Evolutionary conservation across 305 asterid species (phyloP).

Genomic region (Caryopteris hybrid): DNA sequence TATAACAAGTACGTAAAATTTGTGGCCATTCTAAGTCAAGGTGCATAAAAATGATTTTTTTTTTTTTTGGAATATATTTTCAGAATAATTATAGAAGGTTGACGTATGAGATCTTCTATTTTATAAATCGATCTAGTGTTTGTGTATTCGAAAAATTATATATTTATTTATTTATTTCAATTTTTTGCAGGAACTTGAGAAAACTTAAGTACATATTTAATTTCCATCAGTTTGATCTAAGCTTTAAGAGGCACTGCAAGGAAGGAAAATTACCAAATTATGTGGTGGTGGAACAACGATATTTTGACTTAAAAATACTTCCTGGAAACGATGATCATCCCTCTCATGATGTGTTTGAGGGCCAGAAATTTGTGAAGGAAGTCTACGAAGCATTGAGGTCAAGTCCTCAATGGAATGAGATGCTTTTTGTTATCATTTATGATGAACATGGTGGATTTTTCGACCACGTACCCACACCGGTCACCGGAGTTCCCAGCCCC

Average conservation of each 20-base stretch:
- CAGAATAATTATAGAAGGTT: too few relatives aligned
- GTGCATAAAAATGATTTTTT: too few relatives aligned
- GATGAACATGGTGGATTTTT: conserved; percentile 75
- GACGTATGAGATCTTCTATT: too few relatives aligned
- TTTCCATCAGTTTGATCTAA: conserved; percentile 52
- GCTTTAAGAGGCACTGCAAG: conserved; percentile 50
- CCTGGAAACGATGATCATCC: conserved; percentile 73
- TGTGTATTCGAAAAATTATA: not conserved
- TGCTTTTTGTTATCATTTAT: conserved; percentile 46
- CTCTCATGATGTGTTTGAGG: conserved; percentile 52
- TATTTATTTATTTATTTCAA: not conserved
- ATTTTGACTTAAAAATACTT: conserved; percentile 38
- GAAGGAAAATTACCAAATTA: conserved; percentile 67
- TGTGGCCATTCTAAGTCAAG: too few relatives aligned
- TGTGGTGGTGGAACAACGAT: conserved; percentile 55
- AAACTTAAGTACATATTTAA: conserved; percentile 43
- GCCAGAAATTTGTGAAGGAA: conserved; percentile 60
- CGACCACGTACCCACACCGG: conserved; percentile 62
- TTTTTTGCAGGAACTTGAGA: conserved; percentile 44
- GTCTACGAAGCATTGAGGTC: conserved; percentile 58
- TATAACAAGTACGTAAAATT: too few relatives aligned
- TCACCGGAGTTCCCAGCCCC: conserved; percentile 58
- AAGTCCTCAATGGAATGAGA: conserved; percentile 70
- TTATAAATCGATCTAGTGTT: too few relatives aligned
- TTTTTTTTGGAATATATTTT: too few relatives aligned